Evolutionary conservation across 441 rosid species (phyloP).

Genomic region (Viola pubescens): DNA sequence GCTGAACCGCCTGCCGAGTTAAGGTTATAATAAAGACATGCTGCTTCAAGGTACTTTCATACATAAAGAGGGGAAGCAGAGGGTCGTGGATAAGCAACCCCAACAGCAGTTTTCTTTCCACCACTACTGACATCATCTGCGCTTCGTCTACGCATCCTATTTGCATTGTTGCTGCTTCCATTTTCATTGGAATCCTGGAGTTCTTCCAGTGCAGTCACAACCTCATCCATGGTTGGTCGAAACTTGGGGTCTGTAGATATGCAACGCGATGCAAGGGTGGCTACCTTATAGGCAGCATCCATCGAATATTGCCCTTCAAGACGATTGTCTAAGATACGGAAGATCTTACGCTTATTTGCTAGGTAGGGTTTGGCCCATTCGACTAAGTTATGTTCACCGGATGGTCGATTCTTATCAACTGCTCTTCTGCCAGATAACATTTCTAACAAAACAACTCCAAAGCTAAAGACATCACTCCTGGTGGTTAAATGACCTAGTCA

Average conservation of each 20-base stretch:
- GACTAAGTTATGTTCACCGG: constrained; percentile 72
- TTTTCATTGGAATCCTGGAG: constrained; percentile 38
- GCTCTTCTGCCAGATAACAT: constrained; percentile 75
- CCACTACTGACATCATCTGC: constrained; percentile 38
- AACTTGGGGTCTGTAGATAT: constrained; percentile 43
- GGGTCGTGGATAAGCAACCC: constrained; percentile 59
- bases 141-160: constrained; percentile 44
- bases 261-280: constrained; percentile 58
- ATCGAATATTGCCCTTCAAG: constrained; percentile 61
- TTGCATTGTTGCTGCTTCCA: constrained; percentile 21
- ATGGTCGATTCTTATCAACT: constrained; percentile 67
- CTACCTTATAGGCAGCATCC: constrained; percentile 51
- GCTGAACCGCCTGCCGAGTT: not conserved
- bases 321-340: constrained; percentile 57
- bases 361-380: constrained; percentile 80
- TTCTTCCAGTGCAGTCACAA: constrained; percentile 48
- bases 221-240: constrained; percentile 69
- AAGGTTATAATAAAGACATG: not conserved
- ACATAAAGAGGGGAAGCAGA: constrained; percentile 53
- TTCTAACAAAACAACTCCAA: constrained; percentile 77
- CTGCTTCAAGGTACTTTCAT: constrained; percentile 21
- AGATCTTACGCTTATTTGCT: constrained; percentile 57
- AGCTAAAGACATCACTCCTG: constrained; percentile 78
- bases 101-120: constrained; percentile 3
- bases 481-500: constrained; percentile 60